Evolutionary conservation across 2,329 filamentous ascomycete species (phyloP), one percentile per base, ranked within the genome.

Genomic region (Fusarium napiforme): DNA sequence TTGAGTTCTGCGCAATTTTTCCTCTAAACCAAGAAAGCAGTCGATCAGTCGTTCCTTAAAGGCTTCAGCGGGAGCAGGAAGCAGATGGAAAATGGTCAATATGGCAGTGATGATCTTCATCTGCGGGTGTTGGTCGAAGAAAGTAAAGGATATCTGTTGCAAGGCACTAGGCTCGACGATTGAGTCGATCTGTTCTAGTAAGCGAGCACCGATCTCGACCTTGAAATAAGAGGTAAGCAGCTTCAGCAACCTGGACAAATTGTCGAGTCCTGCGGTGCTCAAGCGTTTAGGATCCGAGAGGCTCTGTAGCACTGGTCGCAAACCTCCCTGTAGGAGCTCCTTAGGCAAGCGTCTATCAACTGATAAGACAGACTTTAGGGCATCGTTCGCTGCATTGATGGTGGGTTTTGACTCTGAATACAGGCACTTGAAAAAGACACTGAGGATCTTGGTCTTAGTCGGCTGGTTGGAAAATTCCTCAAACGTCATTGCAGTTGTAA

Each of bases 211-310:
- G 60, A 99, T 99, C 80, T 99, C 96, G 2, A 98, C 95, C 83
- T 99, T 99, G 84, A 99, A 99, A 81, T 99, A 99, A 67, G 96
- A 98, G 0, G 96, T 99, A 23, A 99, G 86, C 4, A 99, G 87
- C 72, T 96, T 96, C 68, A 99, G 84, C 4, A 99, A 87, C 43
- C 96, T 91, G 23, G 95, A 95, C 37, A 99, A 85, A 32, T 97
- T 97, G 80, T 98, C 95, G 9, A 99, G 86, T 5, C 95, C 95
- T 77, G 95, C 93, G 1, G 96, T 93, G 26, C 91, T 97, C 26
- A 99, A 86, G 64, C 96, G 92, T 81, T 97, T 94, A 0, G 96
- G 93, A 79, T 99, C 96, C 74, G 97, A 96, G 7, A 99, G 88
- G 79, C 97, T 99, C 79, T 97, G 95, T 40, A 99, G 84, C n/a